Conservation (phyloP, 352 stramenopile genomes). For the Poterioochromonas sp. region DNA sequence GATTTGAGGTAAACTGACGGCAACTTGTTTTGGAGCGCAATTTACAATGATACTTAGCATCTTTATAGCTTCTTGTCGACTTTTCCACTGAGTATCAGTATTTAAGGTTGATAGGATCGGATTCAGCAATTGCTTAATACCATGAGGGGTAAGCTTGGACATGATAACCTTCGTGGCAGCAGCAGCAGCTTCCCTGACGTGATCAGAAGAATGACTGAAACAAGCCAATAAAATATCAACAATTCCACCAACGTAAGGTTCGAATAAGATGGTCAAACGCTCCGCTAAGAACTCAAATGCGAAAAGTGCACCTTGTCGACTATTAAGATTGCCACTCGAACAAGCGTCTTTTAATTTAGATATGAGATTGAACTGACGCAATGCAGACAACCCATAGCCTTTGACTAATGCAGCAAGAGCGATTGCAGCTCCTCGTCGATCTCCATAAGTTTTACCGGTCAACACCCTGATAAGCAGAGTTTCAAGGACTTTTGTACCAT, state of each 20-base stretch:
- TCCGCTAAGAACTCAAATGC: conserved; percentile 93
- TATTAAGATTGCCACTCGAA: conserved; percentile 45
- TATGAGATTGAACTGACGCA: conserved; percentile 96
- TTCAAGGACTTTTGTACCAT: conserved; percentile 27
- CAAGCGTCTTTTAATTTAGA: conserved; percentile 64
- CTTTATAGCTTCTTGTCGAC: conserved; percentile 96
- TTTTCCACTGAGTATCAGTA: conserved; percentile 77
- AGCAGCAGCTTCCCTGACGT: conserved; percentile 86
- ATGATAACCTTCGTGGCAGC: conserved; percentile 93
- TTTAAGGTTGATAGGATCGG: conserved; percentile 84
- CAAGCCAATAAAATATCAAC: conserved; percentile 94
- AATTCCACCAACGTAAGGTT: conserved; percentile 96
- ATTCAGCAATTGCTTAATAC: conserved; percentile 96
- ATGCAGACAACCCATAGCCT: conserved; percentile 90
- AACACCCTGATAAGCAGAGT: conserved; percentile 36
- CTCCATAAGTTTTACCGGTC: conserved; percentile 40
- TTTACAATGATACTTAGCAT: conserved; percentile 92
- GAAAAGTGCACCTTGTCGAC: conserved; percentile 84
- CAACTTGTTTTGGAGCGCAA: conserved; percentile 96
- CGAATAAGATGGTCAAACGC: conserved; percentile 92
- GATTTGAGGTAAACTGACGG: conserved; percentile 92
- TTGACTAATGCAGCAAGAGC: conserved; percentile 97
- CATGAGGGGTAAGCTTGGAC: conserved; percentile 92
- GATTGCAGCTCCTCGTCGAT: conserved; percentile 75
- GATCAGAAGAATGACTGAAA: conserved; percentile 87